Conservation (phyloP, 768 basidiomycete genomes). For the Hypholoma fasciculare region DNA sequence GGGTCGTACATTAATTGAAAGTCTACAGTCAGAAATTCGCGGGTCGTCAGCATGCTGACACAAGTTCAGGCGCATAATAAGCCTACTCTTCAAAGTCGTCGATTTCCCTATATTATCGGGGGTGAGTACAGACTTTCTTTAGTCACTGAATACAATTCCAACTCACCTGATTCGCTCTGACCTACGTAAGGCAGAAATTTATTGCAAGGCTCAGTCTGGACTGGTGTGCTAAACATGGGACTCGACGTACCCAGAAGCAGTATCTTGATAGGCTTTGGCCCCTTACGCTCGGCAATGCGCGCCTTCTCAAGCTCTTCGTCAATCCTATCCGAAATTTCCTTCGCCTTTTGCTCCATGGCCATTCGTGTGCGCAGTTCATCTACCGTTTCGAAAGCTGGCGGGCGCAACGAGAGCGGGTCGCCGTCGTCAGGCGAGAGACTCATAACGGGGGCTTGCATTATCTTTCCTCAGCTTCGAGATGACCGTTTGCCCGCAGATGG, state of each 20-base stretch:
- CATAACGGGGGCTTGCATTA: constrained; percentile 9
- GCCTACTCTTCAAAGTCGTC: constrained; percentile 74
- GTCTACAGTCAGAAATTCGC: constrained; percentile 30
- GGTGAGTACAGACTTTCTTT: neutral
- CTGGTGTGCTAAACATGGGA: no score
- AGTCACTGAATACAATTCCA: neutral
- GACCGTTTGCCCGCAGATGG: neutral
- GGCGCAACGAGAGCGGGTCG: constrained; percentile 36
- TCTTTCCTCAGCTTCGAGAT: neutral
- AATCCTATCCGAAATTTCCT: constrained; percentile 59
- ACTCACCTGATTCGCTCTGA: constrained; percentile 79
- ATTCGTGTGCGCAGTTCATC: constrained; percentile 46
- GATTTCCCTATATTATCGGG: constrained; percentile 59
- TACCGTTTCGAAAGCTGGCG: constrained; percentile 51
- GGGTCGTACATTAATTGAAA: constrained; percentile 66
- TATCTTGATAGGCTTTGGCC: constrained; percentile 53
- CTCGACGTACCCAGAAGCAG: constrained; percentile 53
- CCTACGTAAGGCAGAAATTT: constrained; percentile 29
- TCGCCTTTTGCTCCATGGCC: constrained; percentile 50
- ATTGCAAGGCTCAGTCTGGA: no score
- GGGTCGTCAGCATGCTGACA: neutral
- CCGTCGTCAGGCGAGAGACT: constrained; percentile 15
- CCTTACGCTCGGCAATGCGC: constrained; percentile 46
- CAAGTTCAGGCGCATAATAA: neutral
- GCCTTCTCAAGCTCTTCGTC: constrained; percentile 60